Evolutionary conservation across 2,329 filamentous ascomycete genomes (phyloP).

Genomic region (Sporothrix brasiliensis): DNA sequence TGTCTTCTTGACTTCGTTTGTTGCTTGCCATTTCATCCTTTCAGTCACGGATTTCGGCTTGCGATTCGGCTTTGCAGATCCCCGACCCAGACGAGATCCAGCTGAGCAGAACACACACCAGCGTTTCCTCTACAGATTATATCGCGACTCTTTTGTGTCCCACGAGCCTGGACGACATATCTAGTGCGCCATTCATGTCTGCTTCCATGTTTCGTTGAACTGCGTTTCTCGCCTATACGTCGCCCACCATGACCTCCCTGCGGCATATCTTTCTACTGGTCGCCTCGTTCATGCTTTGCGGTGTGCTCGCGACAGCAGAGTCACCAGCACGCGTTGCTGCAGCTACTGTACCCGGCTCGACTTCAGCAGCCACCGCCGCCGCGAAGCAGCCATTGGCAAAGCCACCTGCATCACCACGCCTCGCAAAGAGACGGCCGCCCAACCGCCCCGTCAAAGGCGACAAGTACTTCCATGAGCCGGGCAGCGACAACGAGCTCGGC

Average conservation of each 20-base stretch:
- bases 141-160: not conserved
- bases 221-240: not conserved
- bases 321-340: not conserved
- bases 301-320: not conserved
- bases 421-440: conserved; percentile 25
- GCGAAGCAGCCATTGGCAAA: conserved; percentile 21
- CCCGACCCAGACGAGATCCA: not conserved
- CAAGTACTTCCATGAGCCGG: conserved; percentile 71
- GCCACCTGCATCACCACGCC: conserved; percentile 26
- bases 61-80: conserved; percentile 11
- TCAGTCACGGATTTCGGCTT: not conserved
- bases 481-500: conserved; percentile 60
- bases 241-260: conserved; percentile 25
- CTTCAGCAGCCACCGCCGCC: not conserved
- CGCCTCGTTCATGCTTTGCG: conserved; percentile 24
- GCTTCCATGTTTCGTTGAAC: not conserved
- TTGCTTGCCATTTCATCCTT: not conserved
- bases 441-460: conserved; percentile 31
- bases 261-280: conserved; percentile 25
- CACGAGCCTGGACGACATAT: not conserved
- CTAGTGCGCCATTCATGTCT: no score
- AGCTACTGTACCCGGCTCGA: not conserved
- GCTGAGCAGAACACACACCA: not conserved
- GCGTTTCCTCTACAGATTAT: not conserved
- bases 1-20: not conserved